Conservation (phyloP, 163 green algal species). For the Volvox carteri region DNA sequence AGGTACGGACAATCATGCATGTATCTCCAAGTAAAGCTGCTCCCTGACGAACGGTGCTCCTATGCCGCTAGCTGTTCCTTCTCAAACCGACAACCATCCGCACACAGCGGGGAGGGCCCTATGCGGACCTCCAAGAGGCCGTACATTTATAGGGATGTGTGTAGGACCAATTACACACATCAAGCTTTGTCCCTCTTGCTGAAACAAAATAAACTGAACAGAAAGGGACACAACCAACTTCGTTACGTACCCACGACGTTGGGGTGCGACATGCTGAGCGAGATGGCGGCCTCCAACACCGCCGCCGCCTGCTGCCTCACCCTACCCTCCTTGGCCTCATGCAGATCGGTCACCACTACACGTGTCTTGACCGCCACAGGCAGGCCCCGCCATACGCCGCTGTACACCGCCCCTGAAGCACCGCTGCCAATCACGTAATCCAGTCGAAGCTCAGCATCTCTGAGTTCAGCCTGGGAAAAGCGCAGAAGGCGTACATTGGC, state of each 20-base stretch:
- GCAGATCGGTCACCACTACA: not conserved
- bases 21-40: too few species aligned
- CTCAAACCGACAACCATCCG: too few species aligned
- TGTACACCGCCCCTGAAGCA: constrained; percentile 2
- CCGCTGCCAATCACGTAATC: not conserved
- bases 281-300: constrained; percentile 14
- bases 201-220: not conserved
- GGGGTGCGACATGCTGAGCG: constrained; percentile 2
- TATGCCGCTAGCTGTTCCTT: too few species aligned
- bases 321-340: not conserved
- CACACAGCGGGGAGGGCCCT: too few species aligned
- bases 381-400: constrained; percentile 20
- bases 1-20: too few species aligned
- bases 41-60: too few species aligned
- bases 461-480: not conserved
- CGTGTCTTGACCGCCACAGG: constrained; percentile 10
- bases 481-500: too few species aligned
- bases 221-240: not conserved
- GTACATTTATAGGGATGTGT: too few species aligned
- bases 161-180: too few species aligned
- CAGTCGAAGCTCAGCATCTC: not conserved
- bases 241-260: constrained; percentile 4
- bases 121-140: too few species aligned
- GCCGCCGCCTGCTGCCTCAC: constrained; percentile 17
- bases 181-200: too few species aligned